These are phyloP conservation scores for Lachnellula arida DNA, from an alignment of 2,329 filamentous ascomycete genomes.

Conservation along the genomic window DNA sequence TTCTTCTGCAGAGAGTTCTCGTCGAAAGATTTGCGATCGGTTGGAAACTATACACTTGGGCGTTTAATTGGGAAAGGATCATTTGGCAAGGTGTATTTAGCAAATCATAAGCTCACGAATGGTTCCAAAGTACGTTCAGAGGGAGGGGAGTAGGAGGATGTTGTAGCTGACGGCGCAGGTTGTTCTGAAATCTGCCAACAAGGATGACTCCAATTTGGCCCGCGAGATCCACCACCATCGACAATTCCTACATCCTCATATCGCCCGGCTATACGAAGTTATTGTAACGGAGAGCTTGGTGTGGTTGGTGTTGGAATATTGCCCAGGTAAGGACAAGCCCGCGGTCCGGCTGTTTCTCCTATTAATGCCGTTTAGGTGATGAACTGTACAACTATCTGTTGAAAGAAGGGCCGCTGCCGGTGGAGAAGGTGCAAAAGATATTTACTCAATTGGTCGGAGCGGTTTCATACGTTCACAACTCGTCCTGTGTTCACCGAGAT, in stretches of 20 bases:
- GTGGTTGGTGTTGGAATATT: constrained; percentile 96
- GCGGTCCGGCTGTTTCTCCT: constrained; percentile 28
- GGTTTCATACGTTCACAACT: constrained; percentile 90
- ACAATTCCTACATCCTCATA: constrained; percentile 96
- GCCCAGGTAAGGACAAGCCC: constrained; percentile 59
- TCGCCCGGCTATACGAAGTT: constrained; percentile 93
- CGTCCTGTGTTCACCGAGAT: constrained; percentile 94
- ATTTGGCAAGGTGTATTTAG: constrained; percentile 97
- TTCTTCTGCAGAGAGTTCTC: constrained; percentile 72
- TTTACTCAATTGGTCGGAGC: constrained; percentile 95
- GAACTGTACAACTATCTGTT: constrained; percentile 97
- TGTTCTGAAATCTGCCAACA: constrained; percentile 96
- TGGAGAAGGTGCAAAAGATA: constrained; percentile 86
- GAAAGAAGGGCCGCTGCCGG: constrained; percentile 75
- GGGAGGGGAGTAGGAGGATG: background rate
- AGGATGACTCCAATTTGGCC: constrained; percentile 90
- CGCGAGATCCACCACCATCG: constrained; percentile 98
- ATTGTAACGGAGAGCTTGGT: constrained; percentile 94
- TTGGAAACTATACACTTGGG: constrained; percentile 92
- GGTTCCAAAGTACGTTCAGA: constrained; percentile 73
- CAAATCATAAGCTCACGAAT: constrained; percentile 95
- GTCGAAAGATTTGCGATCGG: constrained; percentile 81
- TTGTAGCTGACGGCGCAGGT: constrained; percentile 52
- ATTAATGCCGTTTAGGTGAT: constrained; percentile 57
- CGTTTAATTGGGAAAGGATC: constrained; percentile 94